Percentiles rank a stretch among this genome's conserved stretches.
Evolutionary conservation across 805 yeast species (phyloP).

Genomic region (Cyberlindnera maritima): DNA sequence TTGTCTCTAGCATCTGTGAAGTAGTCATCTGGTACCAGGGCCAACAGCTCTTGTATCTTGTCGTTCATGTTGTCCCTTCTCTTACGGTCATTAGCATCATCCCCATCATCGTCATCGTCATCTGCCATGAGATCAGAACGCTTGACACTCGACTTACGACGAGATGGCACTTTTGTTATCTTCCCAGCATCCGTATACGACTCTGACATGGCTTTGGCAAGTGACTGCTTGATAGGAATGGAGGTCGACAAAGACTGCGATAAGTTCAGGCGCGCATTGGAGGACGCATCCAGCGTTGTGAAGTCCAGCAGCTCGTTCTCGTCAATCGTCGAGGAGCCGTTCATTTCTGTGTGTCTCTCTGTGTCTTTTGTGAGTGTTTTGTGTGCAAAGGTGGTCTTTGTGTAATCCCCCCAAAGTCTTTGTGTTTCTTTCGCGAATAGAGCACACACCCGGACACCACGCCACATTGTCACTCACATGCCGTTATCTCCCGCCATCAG

Average conservation of each 20-base stretch:
- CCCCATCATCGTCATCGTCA: conserved; percentile 24
- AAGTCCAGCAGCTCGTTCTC: conserved; percentile 23
- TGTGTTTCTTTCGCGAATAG: no score
- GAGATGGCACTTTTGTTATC: conserved; percentile 19
- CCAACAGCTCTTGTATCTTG: conserved; percentile 50
- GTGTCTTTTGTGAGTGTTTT: neutral
- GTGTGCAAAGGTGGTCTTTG: neutral
- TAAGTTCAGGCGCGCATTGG: conserved; percentile 9
- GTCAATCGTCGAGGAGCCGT: conserved; percentile 13
- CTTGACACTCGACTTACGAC: conserved; percentile 21
- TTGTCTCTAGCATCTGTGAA: conserved; percentile 41
- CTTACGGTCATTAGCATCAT: conserved; percentile 41
- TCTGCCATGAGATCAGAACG: conserved; percentile 3
- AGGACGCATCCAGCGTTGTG: conserved; percentile 18
- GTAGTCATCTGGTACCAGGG: conserved; percentile 42
- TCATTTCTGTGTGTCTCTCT: neutral
- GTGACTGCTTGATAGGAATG: conserved; percentile 26
- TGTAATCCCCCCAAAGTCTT: no score
- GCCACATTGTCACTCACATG: neutral
- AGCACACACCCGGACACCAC: neutral
- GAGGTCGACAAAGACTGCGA: conserved; percentile 17
- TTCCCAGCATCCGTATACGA: conserved; percentile 21
- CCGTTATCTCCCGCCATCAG: neutral
- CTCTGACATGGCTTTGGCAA: conserved; percentile 26
- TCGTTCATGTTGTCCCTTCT: conserved; percentile 58